Conservation (phyloP, 139 green algal species). For the Tetradesmus obliquus region DNA sequence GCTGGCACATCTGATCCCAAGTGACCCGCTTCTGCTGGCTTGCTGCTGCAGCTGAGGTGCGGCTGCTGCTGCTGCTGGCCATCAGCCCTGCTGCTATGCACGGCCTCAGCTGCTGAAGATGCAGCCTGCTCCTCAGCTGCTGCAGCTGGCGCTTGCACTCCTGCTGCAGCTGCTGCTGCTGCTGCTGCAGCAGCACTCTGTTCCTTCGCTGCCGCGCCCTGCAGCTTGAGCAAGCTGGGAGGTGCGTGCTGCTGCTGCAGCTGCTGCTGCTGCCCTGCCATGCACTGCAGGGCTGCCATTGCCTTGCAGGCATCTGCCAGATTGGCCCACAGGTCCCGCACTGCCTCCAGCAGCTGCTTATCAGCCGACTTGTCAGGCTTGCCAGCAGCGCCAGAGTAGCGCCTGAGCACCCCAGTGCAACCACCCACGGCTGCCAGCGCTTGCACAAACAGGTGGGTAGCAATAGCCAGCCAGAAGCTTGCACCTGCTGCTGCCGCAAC, state of each 20-base stretch:
- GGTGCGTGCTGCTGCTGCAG: not conserved
- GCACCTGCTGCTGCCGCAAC: not conserved
- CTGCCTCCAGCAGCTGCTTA: conserved; percentile 33
- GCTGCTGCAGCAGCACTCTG: not conserved
- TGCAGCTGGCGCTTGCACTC: not conserved
- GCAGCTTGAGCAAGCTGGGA: not conserved
- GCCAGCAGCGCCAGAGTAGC: not conserved
- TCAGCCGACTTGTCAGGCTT: conserved; percentile 30
- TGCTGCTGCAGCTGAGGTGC: not conserved
- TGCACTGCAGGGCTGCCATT: conserved; percentile 12
- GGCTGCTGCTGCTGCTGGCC: not conserved
- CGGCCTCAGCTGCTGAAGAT: not conserved
- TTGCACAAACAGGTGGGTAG: not conserved
- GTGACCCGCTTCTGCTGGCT: not conserved
- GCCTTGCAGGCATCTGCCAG: conserved; percentile 21
- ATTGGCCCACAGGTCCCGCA: conserved; percentile 31
- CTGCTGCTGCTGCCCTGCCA: not conserved
- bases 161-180: not conserved
- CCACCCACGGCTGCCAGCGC: not conserved
- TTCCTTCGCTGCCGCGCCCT: not conserved
- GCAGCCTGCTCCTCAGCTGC: not conserved
- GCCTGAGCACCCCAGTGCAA: conserved; percentile 13
- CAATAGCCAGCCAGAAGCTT: not conserved
- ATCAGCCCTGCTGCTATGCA: not conserved
- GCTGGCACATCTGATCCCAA: not conserved